These are phyloP conservation scores for Solanum aculeatissimum DNA, from an alignment of 305 asterid species.

Conservation along the genomic window DNA sequence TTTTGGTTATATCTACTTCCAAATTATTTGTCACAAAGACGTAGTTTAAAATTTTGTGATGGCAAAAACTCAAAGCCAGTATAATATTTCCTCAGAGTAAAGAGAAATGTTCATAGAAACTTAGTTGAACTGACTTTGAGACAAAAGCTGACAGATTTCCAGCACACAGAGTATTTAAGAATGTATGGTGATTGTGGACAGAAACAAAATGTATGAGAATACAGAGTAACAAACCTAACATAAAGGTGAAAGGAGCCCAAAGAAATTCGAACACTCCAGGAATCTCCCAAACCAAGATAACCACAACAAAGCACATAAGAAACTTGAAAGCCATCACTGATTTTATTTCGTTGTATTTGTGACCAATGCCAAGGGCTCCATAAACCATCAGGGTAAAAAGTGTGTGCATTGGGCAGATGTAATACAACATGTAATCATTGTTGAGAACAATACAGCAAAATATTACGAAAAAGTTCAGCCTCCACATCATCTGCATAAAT, in stretches of 20 bases:
- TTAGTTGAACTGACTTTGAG: not conserved
- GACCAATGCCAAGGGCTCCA: constrained; percentile 94
- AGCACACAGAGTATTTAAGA: not conserved
- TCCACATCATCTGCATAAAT: constrained; percentile 98
- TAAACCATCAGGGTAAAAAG: constrained; percentile 97
- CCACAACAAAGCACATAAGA: constrained; percentile 66
- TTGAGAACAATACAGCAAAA: constrained; percentile 81
- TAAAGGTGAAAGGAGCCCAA: constrained; percentile 67
- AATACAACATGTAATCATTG: constrained; percentile 91
- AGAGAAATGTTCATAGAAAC: not conserved
- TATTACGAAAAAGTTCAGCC: constrained; percentile 93
- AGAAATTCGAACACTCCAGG: constrained; percentile 87
- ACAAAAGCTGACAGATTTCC: not conserved
- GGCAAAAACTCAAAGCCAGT: not conserved
- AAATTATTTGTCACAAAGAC: not conserved
- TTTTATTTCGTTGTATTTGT: constrained; percentile 76
- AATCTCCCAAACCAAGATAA: constrained; percentile 89
- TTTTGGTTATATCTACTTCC: not conserved
- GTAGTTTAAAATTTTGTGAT: not conserved
- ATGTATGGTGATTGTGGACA: not conserved
- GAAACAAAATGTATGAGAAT: not conserved
- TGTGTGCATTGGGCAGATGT: constrained; percentile 98
- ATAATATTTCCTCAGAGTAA: not conserved
- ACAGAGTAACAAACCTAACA: constrained; percentile 48
- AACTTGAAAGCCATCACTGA: constrained; percentile 77